Evolutionary conservation across 1,284 basidiomycete genomes (phyloP), one percentile per base, ranked within the genome.

Genomic region (Tilletiaria anomala): DNA sequence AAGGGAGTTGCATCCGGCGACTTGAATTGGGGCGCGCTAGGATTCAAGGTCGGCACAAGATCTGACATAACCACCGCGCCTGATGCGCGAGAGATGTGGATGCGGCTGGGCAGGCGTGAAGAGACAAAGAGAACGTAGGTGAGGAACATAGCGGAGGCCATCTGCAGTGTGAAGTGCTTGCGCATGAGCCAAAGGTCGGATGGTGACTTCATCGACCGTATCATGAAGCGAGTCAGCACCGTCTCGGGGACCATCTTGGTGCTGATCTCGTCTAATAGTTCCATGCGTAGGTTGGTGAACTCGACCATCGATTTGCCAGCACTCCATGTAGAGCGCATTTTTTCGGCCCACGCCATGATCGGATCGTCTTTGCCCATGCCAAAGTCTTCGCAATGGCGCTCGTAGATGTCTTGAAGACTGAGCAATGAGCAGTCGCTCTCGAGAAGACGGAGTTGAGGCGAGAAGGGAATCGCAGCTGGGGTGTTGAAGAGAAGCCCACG

Each of bases 111-210:
- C 5, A 78, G 72, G 33, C 93, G 79, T 58, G 82, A 83, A 36
- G 81, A 81, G 39, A 97, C 74, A 54, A 79, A 84, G 53, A 94
- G 76, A 32, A 83, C 73, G 64, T 84, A 94, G 6, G 88, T 93
- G 74, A 93, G 80, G 74, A 97, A 97, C 57, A 83, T 83, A 32
- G 78, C 78, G 0, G 84, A 76, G 0, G 93, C 86, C 33, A 86
- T 74, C 65, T 97, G 89, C 33, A 83, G 70, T 8, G 89, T 82
- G 68, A 97, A 94, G 68, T 94, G 87, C 72, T 94, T 97, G 50
- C 93, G 79, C 78, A 96, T 86, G 48, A 85, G 76, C 89, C 91
- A 99, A 4, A 97, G 74, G 55, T 93, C 87, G 45, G 78, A 78
- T 1, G 91, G 79, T 4, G 76, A 76, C 20, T 75, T 72, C 84